phyloP scores from a whole-genome alignment of 371 early-diverging fungal genomes.

The Lichtheimia ramosa region DNA sequence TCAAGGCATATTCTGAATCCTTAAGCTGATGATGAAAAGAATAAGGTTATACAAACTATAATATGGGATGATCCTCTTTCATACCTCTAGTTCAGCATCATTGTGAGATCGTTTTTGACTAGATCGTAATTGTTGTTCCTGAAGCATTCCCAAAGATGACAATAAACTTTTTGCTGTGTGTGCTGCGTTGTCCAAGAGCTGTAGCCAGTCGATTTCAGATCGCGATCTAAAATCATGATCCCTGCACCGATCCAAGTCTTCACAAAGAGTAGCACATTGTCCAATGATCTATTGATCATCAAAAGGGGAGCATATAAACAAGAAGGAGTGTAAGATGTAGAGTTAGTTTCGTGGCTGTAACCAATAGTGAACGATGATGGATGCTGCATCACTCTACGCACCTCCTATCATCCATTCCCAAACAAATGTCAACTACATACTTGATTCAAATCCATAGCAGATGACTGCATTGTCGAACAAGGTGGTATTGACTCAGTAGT shows the following conservation, averaged over 20 bases:
- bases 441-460: neutral
- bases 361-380: too few relatives aligned
- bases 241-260: constrained; percentile 12
- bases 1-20: constrained; percentile 23
- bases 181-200: constrained; percentile 5
- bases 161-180: constrained; percentile 9
- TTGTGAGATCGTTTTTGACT: neutral
- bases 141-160: neutral
- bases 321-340: too few relatives aligned
- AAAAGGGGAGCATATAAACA: too few relatives aligned
- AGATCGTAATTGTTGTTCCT: constrained; percentile 2
- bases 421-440: neutral
- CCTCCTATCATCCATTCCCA: too few relatives aligned
- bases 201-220: constrained; percentile 7
- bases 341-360: too few relatives aligned
- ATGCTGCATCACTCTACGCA: too few relatives aligned
- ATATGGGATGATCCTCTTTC: neutral
- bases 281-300: constrained; percentile 6
- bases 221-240: constrained; percentile 1
- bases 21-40: neutral
- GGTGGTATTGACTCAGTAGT: neutral
- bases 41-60: neutral
- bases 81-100: neutral
- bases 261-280: constrained; percentile 14
- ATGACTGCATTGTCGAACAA: neutral